Base-by-base conservation (phyloP, 306 rosid species). In the Pyrus betulifolia region DNA sequence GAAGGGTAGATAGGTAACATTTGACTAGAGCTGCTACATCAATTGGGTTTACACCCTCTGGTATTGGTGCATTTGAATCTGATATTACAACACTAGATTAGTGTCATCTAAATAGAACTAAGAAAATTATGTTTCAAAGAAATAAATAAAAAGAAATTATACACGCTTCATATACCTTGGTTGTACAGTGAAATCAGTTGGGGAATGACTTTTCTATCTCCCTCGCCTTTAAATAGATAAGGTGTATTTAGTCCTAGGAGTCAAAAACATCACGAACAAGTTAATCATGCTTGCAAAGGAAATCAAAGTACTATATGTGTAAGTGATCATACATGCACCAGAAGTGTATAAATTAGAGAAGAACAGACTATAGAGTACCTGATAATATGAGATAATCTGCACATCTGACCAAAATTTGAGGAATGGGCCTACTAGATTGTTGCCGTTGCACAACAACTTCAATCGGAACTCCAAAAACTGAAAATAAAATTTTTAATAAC, bases 391-490 rank as follows among this genome's bases (percentile, higher is more conserved):
- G 99, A 87, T 87, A 79, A 85, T 96, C 99, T 76, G 99, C 97
- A 82, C 96, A 88, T 40, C 79, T 88, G 79, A 89, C 90, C 84
- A 96, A 82, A 83, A 92, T 91, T 76, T 78, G 87, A 71, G 99
- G 99, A 88, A 96, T 84, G 45, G 84, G 90, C 72, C 86, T 85
- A 86, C 88, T 82, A 74, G 91, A 83, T 78, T 92, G 88, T 81
- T 96, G 90, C 81, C 90, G 85, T 83, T 91, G 98, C 40, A 96
- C 97, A 9, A 86, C 85, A 74, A 87, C 76, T 86, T 92, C 97
- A 82, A 96, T 86, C 21, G 94, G 93, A 82, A 89, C 93, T 88
- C 99, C 99, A 88, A 96, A 96, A 58, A 89, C 99, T 96, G 83
- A 61, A 72, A 45, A 86, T 60, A 74, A 78, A 74, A 64, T 66